phyloP scores from a whole-genome alignment of 805 yeast genomes.

The Cyberlindnera saturnus region DNA sequence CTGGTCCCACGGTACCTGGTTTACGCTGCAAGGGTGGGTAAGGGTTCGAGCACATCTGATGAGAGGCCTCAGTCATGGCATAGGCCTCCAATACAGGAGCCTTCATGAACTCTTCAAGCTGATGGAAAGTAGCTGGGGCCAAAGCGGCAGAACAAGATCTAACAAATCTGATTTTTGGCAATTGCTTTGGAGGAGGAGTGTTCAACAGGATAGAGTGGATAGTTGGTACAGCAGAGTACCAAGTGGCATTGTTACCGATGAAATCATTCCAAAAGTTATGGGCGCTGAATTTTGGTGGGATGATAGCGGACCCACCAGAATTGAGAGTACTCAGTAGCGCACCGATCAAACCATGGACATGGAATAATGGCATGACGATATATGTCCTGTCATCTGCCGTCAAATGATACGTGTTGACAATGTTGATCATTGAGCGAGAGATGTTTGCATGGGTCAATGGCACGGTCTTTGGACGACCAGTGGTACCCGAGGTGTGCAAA shows the following conservation, averaged over 20 bases:
- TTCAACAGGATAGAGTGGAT: constrained; percentile 62
- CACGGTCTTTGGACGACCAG: constrained; percentile 72
- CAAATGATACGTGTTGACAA: constrained; percentile 50
- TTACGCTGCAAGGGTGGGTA: constrained; percentile 61
- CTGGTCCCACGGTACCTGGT: constrained; percentile 71
- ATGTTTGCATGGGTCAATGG: constrained; percentile 63
- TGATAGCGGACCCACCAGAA: constrained; percentile 54
- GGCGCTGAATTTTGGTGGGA: constrained; percentile 61
- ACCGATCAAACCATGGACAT: constrained; percentile 69
- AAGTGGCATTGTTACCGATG: constrained; percentile 41
- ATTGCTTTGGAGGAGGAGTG: constrained; percentile 39
- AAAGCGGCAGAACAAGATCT: constrained; percentile 69
- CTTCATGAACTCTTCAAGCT: constrained; percentile 48
- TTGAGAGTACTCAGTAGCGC: constrained; percentile 56
- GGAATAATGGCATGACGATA: constrained; percentile 73
- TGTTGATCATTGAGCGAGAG: constrained; percentile 53
- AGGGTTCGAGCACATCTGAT: constrained; percentile 70
- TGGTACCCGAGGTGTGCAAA: constrained; percentile 70
- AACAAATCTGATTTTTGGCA: constrained; percentile 57
- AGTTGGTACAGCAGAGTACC: constrained; percentile 79
- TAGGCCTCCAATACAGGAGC: constrained; percentile 75
- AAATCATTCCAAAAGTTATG: constrained; percentile 55
- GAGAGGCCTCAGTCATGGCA: constrained; percentile 81
- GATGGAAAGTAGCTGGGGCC: constrained; percentile 57
- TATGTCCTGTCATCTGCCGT: constrained; percentile 46